Evolutionary conservation across 306 rosid genomes (phyloP).

Genomic region (Mimosa bimucronata): DNA sequence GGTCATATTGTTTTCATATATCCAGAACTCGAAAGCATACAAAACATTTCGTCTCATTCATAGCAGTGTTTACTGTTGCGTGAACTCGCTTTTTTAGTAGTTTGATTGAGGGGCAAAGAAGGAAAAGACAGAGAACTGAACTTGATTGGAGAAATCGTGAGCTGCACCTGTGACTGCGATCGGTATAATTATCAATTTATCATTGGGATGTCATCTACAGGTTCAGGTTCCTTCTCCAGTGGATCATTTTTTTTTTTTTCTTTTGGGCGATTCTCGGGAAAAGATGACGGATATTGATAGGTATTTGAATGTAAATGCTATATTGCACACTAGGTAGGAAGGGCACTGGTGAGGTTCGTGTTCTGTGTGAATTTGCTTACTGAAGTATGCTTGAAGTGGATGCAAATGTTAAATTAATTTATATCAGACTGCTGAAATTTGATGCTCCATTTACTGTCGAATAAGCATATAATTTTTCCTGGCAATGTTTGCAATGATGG

Average conservation of each 20-base stretch:
- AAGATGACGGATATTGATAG: conserved; percentile 94
- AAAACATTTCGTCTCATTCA: not conserved
- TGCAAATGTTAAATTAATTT: conserved; percentile 21
- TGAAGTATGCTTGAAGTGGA: conserved; percentile 13
- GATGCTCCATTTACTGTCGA: not conserved
- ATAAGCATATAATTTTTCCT: not conserved
- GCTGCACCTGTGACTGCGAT: conserved; percentile 7
- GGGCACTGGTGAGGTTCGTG: conserved; percentile 39
- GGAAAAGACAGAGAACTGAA: not conserved
- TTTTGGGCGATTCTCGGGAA: conserved; percentile 59
- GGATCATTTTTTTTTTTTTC: not conserved
- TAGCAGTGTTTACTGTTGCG: not conserved
- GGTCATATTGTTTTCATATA: not conserved
- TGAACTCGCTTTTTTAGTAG: not conserved
- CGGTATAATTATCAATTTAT: not conserved
- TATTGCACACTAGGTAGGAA: conserved; percentile 83
- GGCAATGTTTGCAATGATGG: conserved; percentile 2
- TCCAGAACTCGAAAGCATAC: not conserved
- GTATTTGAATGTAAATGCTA: conserved; percentile 83
- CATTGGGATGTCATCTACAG: conserved; percentile 1
- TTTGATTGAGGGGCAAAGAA: conserved; percentile 4
- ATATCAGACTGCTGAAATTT: not conserved
- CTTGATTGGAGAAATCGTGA: not conserved
- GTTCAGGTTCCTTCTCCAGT: not conserved
- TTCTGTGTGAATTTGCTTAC: not conserved